phyloP scores from a whole-genome alignment of 768 basidiomycete genomes.

The Phaeotremella fagi region DNA sequence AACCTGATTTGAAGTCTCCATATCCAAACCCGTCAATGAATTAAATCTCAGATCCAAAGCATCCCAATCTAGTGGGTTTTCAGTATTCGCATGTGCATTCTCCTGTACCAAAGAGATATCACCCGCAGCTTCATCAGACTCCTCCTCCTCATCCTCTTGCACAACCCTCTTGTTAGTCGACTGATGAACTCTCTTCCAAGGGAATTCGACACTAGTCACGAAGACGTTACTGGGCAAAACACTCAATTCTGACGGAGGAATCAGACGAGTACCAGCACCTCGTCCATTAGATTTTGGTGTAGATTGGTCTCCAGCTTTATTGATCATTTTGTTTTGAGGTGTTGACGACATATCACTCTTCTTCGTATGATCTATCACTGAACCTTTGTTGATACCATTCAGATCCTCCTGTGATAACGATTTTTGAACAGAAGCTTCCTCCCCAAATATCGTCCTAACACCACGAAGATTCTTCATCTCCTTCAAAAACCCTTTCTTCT shows the following conservation, averaged over 20 bases:
- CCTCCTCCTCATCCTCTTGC: constrained; percentile 10
- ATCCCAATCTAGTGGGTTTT: constrained; percentile 8
- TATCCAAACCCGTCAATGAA: not conserved
- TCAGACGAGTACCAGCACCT: not conserved
- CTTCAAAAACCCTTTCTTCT: constrained; percentile 37
- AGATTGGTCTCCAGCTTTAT: no score
- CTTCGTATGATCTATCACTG: no score
- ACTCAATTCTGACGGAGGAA: constrained; percentile 21
- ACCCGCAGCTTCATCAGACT: not conserved
- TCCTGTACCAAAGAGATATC: no score
- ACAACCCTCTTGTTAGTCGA: not conserved
- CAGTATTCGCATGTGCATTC: no score
- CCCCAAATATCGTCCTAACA: constrained; percentile 20
- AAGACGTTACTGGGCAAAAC: constrained; percentile 23
- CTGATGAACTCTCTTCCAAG: constrained; percentile 2
- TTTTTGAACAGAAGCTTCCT: no score
- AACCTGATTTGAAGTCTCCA: not conserved
- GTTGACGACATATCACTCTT: no score
- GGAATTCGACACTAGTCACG: constrained; percentile 16
- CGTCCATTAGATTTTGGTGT: not conserved
- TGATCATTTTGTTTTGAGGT: no score
- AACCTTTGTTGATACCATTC: no score
- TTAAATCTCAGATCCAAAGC: constrained; percentile 8
- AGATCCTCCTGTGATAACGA: no score
- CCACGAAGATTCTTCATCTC: constrained; percentile 24